phyloP scores from a whole-genome alignment of 352 stramenopile genomes.

The Pseudoperonospora humuli region DNA sequence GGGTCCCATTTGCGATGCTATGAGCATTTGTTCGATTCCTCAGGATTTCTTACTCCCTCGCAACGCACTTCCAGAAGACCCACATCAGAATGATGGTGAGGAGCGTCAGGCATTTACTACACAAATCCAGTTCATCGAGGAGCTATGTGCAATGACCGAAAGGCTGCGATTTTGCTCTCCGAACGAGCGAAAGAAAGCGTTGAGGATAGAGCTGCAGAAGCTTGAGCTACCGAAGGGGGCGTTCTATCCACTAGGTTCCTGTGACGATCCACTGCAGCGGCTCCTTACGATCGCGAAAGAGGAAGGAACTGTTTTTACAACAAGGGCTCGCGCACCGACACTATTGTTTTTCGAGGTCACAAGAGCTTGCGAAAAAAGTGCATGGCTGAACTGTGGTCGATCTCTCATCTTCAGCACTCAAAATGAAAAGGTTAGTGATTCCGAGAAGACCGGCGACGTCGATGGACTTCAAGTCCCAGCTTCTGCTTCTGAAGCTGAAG shows the following conservation, averaged over 20 bases:
- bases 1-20: conserved; percentile 52
- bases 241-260: conserved; percentile 65
- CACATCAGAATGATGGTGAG: conserved; percentile 17
- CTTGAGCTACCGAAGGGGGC: conserved; percentile 47
- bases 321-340: conserved; percentile 70
- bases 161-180: conserved; percentile 47
- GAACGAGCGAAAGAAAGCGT: conserved; percentile 48
- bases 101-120: conserved; percentile 49
- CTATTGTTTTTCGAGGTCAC: conserved; percentile 83
- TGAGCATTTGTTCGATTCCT: conserved; percentile 39
- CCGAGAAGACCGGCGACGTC: conserved; percentile 12
- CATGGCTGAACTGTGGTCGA: conserved; percentile 47
- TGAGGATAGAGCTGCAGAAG: conserved; percentile 51
- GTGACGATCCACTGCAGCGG: conserved; percentile 49
- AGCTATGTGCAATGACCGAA: conserved; percentile 74
- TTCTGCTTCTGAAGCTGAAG: conserved; percentile 7
- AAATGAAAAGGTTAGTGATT: conserved; percentile 18
- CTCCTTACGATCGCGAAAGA: conserved; percentile 54
- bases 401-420: conserved; percentile 33
- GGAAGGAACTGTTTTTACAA: conserved; percentile 85
- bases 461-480: conserved; percentile 11
- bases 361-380: conserved; percentile 30
- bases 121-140: conserved; percentile 62
- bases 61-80: conserved; percentile 28
- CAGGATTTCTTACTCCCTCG: conserved; percentile 34